Base-by-base conservation (phyloP, 2,329 filamentous ascomycete species). In the Paracoccidioides lutzii region DNA sequence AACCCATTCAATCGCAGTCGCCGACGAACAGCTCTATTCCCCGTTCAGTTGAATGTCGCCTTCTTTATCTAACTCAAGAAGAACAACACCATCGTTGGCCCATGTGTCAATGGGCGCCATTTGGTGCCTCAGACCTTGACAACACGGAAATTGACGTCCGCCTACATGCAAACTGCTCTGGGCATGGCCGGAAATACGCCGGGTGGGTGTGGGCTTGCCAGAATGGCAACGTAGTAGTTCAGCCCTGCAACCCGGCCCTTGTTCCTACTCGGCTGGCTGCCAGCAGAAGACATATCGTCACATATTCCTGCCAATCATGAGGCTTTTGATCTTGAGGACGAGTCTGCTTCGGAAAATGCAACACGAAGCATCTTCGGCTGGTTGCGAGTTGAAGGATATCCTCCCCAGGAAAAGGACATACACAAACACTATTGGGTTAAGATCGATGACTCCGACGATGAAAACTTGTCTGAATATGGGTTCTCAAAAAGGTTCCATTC, bases 331-430 rank as follows among this genome's bases (percentile, higher is more conserved):
- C 45, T 40, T 28, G 52, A 52, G 41, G 48, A 57, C 9, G 55
- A 59, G 35, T 22, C 6, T 12, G 52, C 55, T 4, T 68, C 63
- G n/a, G 61, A 65, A 58, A 65, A 66, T 57, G 57, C 64, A 51
- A 69, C 65, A 8, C 60, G 64, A 38, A 66, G 55, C 37, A 66
- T 67, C 41, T 65, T 69, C 51, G 54, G 58, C 46, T 69, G 66
- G 65, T 60, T 68, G 50, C 58, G 64, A 41, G 38, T 42, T 57
- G 57, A 65, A 41, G 55, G 57, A 42, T 59, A 44, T 55, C 55
- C 57, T 12, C 35, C 45, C 32, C 52, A 42, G 12, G 57, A 59
- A 38, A 38, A 40, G 38, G 52, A 33, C 43, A 59, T 59, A 52
- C 22, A 41, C 49, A 50, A 55, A 12, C 53, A 59, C 22, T 53